Evolutionary conservation across 2,329 filamentous ascomycete genomes (phyloP).

Genomic region (Lachnellula willkommii): DNA sequence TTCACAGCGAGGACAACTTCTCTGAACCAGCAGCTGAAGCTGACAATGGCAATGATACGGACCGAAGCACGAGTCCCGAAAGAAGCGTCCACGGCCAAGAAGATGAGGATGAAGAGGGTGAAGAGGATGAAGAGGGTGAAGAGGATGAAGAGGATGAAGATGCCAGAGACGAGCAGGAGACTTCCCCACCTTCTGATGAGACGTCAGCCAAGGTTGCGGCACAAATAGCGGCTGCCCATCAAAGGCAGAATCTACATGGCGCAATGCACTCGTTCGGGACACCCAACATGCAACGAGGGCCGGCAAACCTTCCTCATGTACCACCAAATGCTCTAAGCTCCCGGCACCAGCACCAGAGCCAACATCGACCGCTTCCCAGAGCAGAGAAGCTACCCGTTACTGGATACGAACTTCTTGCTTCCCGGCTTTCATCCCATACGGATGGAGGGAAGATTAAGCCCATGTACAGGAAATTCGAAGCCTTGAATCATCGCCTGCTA

Average conservation of each 20-base stretch:
- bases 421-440: conserved; percentile 40
- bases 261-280: conserved; percentile 23
- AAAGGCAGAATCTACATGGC: conserved; percentile 25
- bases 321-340: conserved; percentile 36
- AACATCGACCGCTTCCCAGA: conserved; percentile 25
- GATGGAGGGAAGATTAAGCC: conserved; percentile 39
- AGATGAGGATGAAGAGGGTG: conserved; percentile 1
- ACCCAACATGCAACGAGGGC: conserved; percentile 39
- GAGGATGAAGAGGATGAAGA: conserved; percentile 6
- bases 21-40: conserved; percentile 30
- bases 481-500: conserved; percentile 74
- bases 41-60: conserved; percentile 39
- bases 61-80: conserved; percentile 42
- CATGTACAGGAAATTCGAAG: conserved; percentile 78
- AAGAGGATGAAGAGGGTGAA: background rate
- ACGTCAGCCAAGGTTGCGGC: conserved; percentile 28
- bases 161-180: background rate
- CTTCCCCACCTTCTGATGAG: conserved; percentile 13
- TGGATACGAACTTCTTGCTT: conserved; percentile 60
- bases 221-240: conserved; percentile 29
- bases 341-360: conserved; percentile 30
- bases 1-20: conserved; percentile 34
- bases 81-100: conserved; percentile 33
- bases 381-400: conserved; percentile 43
- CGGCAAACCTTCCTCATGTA: conserved; percentile 29